Evolutionary conservation across 2,329 filamentous ascomycete species (phyloP), one percentile per base, ranked within the genome.

Genomic region (Aspergillus sp.): DNA sequence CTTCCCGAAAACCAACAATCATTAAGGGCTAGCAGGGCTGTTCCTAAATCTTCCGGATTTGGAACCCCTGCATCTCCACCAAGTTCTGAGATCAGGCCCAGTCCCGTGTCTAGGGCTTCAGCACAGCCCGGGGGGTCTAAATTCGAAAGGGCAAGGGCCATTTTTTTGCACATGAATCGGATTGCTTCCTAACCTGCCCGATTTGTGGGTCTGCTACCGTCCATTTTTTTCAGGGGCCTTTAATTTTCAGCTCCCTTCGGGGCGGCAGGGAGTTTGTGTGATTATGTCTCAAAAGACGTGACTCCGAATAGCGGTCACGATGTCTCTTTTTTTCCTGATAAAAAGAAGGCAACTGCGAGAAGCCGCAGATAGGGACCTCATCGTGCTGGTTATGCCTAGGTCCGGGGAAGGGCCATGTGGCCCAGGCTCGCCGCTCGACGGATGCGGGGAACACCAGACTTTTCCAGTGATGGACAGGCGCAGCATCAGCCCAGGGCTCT

Each of bases 391-490:
- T 15, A 12, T 27, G 48, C 55, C 50, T 50, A 45, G 56, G 45
- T 59, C 59, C 47, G 58, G 64, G 62, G 62, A 57, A 62, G 62
- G 57, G 60, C 62, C 64, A 59, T 56, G 64, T 66, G 63, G 61
- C 48, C 63, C 63, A 61, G 59, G 57, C 56, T 56, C 46, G 27
- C 52, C 63, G 63, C 56, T 56, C 46, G 27, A 54, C 63, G 63
- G 64, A 66, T 66, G 64, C 63, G 64, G 64, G 64, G 64, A 62
- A 66, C 54, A 65, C 37, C 35, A 44, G 24, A 3, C n/a, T 37
- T 12, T 37, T 39, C 21, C 33, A 35, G 35, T 19, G 48, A 50
- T 37, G 23, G 35, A 51, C 48, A 46, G 41, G 40, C 33, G 39
- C 52, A 11, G 40, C 43, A 37, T 31, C 27, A 31, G 27, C 27